phyloP scores from a whole-genome alignment of 257 asterid species.

The Echites panduratus region DNA sequence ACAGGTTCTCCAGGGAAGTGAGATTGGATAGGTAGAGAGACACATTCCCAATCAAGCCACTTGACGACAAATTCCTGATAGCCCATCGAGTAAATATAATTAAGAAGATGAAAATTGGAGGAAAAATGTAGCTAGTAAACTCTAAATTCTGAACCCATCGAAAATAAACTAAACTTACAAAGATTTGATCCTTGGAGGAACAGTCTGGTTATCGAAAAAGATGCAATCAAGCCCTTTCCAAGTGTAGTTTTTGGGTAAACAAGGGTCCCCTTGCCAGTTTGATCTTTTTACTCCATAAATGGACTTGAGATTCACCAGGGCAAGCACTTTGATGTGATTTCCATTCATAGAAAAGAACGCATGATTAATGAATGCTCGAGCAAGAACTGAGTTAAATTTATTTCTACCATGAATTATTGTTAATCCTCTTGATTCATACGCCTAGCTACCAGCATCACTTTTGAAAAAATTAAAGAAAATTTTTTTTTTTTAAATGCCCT shows the following conservation, averaged over 20 bases:
- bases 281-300: slow-evolving; percentile 21
- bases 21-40: slow-evolving; percentile 19
- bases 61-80: slow-evolving; percentile 25
- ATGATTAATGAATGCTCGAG: too few species aligned
- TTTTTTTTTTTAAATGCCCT: too few species aligned
- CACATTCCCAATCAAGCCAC: slow-evolving; percentile 25
- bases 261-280: slow-evolving; percentile 50
- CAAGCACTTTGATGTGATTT: not conserved
- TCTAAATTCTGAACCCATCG: too few species aligned
- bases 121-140: too few species aligned
- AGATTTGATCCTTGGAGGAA: slow-evolving; percentile 19
- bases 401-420: too few species aligned
- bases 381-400: too few species aligned
- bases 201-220: not conserved
- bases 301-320: slow-evolving; percentile 23
- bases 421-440: too few species aligned
- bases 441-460: too few species aligned
- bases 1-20: slow-evolving; percentile 21
- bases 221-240: slow-evolving; percentile 43
- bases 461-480: too few species aligned
- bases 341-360: too few species aligned
- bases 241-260: slow-evolving; percentile 17
- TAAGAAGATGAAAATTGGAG: too few species aligned
- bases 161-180: slow-evolving; percentile 25
- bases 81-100: too few species aligned